A percentile compares a stretch with the other conserved stretches of the same genome.
Evolutionary conservation across 1,284 basidiomycete species (phyloP).

Genomic region (Trichosporon sp.): DNA sequence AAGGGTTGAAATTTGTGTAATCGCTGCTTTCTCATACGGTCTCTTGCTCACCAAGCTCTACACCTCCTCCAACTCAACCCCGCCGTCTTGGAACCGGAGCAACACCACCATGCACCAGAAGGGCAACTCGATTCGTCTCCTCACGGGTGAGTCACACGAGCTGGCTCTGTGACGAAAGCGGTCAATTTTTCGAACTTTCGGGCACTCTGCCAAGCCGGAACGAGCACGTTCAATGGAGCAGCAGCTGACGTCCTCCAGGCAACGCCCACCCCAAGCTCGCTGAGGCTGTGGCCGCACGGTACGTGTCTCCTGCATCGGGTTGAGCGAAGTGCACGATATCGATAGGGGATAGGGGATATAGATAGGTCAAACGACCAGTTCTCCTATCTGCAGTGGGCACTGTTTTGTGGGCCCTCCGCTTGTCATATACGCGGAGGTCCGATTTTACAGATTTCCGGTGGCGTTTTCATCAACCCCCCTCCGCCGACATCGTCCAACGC

Average conservation of each 20-base stretch:
- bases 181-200: constrained; percentile 10
- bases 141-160: constrained; percentile 70
- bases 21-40: constrained; percentile 19
- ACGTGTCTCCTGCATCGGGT: constrained; percentile 57
- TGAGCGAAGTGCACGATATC: constrained; percentile 2
- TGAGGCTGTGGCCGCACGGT: constrained; percentile 90
- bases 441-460: constrained; percentile 19
- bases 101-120: constrained; percentile 61
- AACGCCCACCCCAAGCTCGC: constrained; percentile 98
- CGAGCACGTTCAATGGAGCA: neutral
- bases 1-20: constrained; percentile 12
- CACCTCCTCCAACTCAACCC: constrained; percentile 2
- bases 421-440: constrained; percentile 15
- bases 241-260: constrained; percentile 61
- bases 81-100: constrained; percentile 19
- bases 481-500: neutral
- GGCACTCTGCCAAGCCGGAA: neutral
- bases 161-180: constrained; percentile 5
- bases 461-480: neutral
- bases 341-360: neutral
- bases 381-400: constrained; percentile 10
- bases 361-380: constrained; percentile 11
- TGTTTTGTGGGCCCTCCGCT: neutral
- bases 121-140: constrained; percentile 89
- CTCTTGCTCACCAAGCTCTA: constrained; percentile 11